Evolutionary conservation across 2,329 filamentous ascomycete species (phyloP).

Genomic region (Ambrosiella xylebori): DNA sequence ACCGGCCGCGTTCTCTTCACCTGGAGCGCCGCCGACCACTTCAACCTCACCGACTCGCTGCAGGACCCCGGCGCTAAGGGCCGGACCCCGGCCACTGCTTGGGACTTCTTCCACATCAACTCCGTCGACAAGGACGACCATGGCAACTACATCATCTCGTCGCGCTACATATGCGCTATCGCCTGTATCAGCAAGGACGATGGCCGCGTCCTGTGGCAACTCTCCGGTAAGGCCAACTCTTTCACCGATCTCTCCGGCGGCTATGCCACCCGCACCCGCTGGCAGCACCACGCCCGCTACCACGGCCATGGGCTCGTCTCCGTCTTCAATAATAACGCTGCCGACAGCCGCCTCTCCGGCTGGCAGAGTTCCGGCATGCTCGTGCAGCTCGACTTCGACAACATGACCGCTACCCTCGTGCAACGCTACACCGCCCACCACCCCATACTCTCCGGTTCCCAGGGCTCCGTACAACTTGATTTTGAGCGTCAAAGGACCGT

Average conservation of each 20-base stretch:
- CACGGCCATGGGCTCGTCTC: slow-evolving; percentile 31
- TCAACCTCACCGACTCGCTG: slow-evolving; percentile 12
- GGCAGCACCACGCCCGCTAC: slow-evolving; percentile 35
- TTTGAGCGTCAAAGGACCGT: slow-evolving; percentile 35
- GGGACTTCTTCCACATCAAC: slow-evolving; percentile 42
- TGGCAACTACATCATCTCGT: slow-evolving; percentile 38
- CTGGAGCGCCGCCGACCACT: slow-evolving; percentile 21
- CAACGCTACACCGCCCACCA: slow-evolving; percentile 32
- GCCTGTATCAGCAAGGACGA: slow-evolving; percentile 29
- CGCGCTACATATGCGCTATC: slow-evolving; percentile 30
- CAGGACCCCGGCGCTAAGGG: slow-evolving; percentile 15
- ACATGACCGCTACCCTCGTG: slow-evolving; percentile 28
- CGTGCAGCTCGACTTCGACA: slow-evolving; percentile 28
- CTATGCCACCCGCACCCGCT: slow-evolving; percentile 26
- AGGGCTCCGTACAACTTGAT: slow-evolving; percentile 31
- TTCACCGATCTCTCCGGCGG: slow-evolving; percentile 20
- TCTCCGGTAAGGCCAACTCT: slow-evolving; percentile 30
- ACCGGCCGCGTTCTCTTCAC: slow-evolving; percentile 32
- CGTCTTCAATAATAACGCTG: slow-evolving; percentile 35
- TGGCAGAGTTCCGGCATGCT: slow-evolving; percentile 28
- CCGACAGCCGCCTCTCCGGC: slow-evolving; percentile 26
- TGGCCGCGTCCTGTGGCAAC: slow-evolving; percentile 33
- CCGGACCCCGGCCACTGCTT: slow-evolving; percentile 20
- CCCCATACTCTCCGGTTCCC: slow-evolving; percentile 30
- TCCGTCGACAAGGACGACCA: slow-evolving; percentile 32